Base-by-base conservation (phyloP, 2,329 filamentous ascomycete genomes). In the Metarhizium humberi region DNA sequence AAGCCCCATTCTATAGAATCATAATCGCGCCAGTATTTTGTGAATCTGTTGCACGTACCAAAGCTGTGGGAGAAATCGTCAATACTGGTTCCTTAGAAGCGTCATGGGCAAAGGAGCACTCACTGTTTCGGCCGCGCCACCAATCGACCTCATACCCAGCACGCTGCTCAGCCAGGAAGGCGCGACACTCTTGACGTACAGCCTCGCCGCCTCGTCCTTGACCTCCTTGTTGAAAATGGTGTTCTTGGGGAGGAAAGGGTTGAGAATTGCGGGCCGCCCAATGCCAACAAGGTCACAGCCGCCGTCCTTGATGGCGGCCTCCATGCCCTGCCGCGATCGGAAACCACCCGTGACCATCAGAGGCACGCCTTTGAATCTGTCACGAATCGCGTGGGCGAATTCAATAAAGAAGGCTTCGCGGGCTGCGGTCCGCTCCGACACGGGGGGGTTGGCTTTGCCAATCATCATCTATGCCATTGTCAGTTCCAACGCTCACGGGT, bases 391-490 rank as follows among this genome's bases (percentile, higher is more conserved):
- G n/a, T 72, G 69, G 0, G 82, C 80, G 59, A 87, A 88, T 49
- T 86, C 79, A 1, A 87, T 71, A 69, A 89, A 88, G 72, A 85
- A 88, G 0, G 84, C 82, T 61, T 88, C 85, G 7, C 85, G 76
- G 0, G 75, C 75, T 13, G 70, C 68, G 1, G 81, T 83, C 25
- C 52, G 55, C 6, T 52, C 55, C 14, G 56, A 53, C 20, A 51
- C 48, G n/a, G 32, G 13, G 5, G 16, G n/a, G 18, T 29, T 14
- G 3, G 14, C 45, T 30, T 32, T 29, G 8, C 51, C 51, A 11
- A 36, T 49, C 51, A 56, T 38, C 55, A 56, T 56, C 51, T 58
- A 51, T 6, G 0, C 18, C 52, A 45, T 18, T 8, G 46, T 43
- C 30, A 36, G 34, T 36, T 10, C 34, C 7, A 36, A 36, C 2